Base-by-base conservation (phyloP, 345 rosid species). In the Pseudoturritis turrita region DNA sequence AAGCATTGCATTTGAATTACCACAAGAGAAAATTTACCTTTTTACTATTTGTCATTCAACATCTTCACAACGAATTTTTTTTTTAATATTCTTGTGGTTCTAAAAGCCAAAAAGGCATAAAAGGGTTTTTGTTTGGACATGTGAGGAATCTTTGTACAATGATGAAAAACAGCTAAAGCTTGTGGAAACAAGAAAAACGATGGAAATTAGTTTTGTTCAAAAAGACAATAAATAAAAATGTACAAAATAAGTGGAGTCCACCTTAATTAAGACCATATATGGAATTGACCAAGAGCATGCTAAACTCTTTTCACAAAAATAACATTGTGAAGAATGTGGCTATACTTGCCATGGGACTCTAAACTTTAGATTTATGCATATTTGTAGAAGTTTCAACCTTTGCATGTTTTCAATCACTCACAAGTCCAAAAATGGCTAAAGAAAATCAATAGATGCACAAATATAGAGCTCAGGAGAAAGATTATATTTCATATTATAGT, bases 101-200 rank as follows among this genome's bases (percentile, higher is more conserved):
- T 13, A 64, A 54, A 45, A 18, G 71, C 50, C 15, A 35, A 23
- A 51, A 55, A 22, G 19, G 43, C 17, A n/a, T 19, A 10, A 43
- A 62, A 65, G 19, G 64, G 23, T n/a, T 58, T 66, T 58, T 58
- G 73, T 59, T 59, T 74, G 2, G 35, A 66, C 58, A 59, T 66
- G 73, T 50, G 40, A 41, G 62, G 78, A 67, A 67, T 58, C 72
- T 65, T 47, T 49, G 60, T 47, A 49, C 59, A 65, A 65, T 73
- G 65, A 73, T 65, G 58, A 65, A 52, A 72, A 73, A 73, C 58
- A 47, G 60, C 51, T 65, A 73, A 43, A 36, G 70, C 64, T 62
- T 15, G 64, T 54, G 36, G 72, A 49, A 73, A 55, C 43, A 46
- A 25, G 51, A 18, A 26, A 74, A 54, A 47, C 28, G 33, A 44